Conservation (phyloP, 495 filamentous ascomycete species). For the Parachaetomium inaequale region DNA sequence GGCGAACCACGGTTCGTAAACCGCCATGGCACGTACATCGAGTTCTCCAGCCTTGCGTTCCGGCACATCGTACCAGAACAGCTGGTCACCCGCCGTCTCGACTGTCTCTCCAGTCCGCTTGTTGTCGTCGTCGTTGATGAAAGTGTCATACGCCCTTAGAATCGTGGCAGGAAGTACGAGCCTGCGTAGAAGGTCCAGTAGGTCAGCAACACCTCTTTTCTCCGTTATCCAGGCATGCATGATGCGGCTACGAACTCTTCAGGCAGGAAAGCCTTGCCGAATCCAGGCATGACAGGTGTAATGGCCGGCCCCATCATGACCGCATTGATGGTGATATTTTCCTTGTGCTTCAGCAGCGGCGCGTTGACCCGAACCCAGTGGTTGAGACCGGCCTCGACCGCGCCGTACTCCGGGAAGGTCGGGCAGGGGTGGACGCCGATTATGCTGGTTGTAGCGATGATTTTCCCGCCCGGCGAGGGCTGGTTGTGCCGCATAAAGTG, state of each 20-base stretch:
- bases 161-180: slow-evolving; percentile 7
- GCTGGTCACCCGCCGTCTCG: slow-evolving; percentile 35
- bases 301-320: slow-evolving; percentile 36
- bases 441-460: slow-evolving; percentile 38
- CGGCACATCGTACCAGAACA: slow-evolving; percentile 29
- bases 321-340: slow-evolving; percentile 41
- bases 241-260: slow-evolving; percentile 14
- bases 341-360: slow-evolving; percentile 38
- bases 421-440: slow-evolving; percentile 37
- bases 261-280: slow-evolving; percentile 35
- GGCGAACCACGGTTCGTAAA: slow-evolving; percentile 44
- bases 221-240: background rate
- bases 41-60: slow-evolving; percentile 30
- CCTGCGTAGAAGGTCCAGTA: too few species aligned
- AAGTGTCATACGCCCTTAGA: slow-evolving; percentile 32
- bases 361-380: slow-evolving; percentile 36
- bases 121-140: slow-evolving; percentile 32
- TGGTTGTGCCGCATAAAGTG: slow-evolving; percentile 45
- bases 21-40: slow-evolving; percentile 29
- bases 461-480: slow-evolving; percentile 38
- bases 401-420: slow-evolving; percentile 39
- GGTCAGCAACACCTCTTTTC: too few species aligned
- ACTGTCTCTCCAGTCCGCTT: slow-evolving; percentile 32
- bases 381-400: slow-evolving; percentile 39
- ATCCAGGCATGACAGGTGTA: slow-evolving; percentile 37